Percentiles rank a stretch among this genome's conserved stretches.
Evolutionary conservation across 768 basidiomycete species (phyloP).

Genomic region (Crassisporium funariophilum): DNA sequence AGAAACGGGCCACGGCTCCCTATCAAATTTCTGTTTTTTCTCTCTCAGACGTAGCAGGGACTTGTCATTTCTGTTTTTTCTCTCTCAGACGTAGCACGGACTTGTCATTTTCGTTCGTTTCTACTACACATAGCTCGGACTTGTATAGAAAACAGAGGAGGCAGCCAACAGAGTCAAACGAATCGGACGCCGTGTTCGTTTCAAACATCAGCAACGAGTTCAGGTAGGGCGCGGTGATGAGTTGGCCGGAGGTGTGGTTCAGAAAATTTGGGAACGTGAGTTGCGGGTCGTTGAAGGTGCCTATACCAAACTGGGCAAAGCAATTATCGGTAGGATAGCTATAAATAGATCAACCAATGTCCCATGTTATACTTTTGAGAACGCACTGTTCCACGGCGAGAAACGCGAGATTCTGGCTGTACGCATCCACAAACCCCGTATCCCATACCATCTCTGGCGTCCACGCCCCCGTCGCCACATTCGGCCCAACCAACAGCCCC

Average conservation of each 20-base stretch:
- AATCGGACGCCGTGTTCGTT: slow-evolving; percentile 67
- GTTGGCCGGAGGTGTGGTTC: slow-evolving; percentile 55
- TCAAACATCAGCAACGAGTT: slow-evolving; percentile 68
- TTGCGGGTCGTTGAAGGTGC: slow-evolving; percentile 45
- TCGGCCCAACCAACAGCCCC: slow-evolving; percentile 61
- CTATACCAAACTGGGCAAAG: slow-evolving; percentile 47
- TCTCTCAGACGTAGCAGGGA: too few relatives aligned
- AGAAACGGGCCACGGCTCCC: too few relatives aligned
- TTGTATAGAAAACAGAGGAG: too few relatives aligned
- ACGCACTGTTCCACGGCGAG: slow-evolving; percentile 62
- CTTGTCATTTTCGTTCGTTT: too few relatives aligned
- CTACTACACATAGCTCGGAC: too few relatives aligned
- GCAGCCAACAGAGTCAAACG: too few relatives aligned
- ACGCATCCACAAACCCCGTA: slow-evolving; percentile 52
- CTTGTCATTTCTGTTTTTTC: too few relatives aligned
- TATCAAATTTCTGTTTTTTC: too few relatives aligned
- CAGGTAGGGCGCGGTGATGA: slow-evolving; percentile 54
- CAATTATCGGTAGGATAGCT: slow-evolving; percentile 70
- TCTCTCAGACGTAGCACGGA: too few relatives aligned
- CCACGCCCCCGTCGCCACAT: slow-evolving; percentile 53
- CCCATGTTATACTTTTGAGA: too few relatives aligned
- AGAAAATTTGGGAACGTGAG: slow-evolving; percentile 59
- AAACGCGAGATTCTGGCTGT: slow-evolving; percentile 38
- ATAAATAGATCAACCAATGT: slow-evolving; percentile 31
- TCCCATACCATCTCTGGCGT: slow-evolving; percentile 53